Conservation (phyloP, 441 rosid genomes). For the Erysimum cheiri region DNA sequence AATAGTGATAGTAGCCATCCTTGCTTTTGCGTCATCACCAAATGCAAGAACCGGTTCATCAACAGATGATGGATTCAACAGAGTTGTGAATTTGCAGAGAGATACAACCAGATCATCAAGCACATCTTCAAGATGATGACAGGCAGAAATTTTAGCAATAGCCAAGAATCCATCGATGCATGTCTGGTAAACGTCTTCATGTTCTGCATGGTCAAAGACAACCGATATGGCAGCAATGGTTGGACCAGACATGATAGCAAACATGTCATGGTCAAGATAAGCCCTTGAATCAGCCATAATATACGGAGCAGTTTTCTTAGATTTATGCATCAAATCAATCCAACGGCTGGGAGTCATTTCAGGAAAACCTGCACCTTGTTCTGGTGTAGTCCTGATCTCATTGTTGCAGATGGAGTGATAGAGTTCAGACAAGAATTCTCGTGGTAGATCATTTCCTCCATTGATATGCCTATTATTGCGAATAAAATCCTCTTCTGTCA, state of each 20-base stretch:
- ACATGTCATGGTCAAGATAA: constrained; percentile 91
- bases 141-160: constrained; percentile 93
- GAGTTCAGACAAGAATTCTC: constrained; percentile 73
- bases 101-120: constrained; percentile 96
- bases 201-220: constrained; percentile 97
- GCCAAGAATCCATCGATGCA: constrained; percentile 98
- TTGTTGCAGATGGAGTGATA: constrained; percentile 76
- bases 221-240: constrained; percentile 97
- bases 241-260: constrained; percentile 93
- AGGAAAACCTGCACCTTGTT: constrained; percentile 87
- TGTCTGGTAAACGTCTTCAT: constrained; percentile 86
- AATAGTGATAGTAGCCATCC: constrained; percentile 94
- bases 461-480: constrained; percentile 78
- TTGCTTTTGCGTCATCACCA: constrained; percentile 92
- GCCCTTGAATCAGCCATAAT: constrained; percentile 76
- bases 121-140: constrained; percentile 97
- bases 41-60: constrained; percentile 95
- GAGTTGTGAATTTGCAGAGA: constrained; percentile 93
- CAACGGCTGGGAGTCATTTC: constrained; percentile 97
- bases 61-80: constrained; percentile 74
- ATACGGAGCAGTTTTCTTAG: constrained; percentile 80
- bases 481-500: constrained; percentile 85
- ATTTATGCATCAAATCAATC: constrained; percentile 94
- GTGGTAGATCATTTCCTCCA: constrained; percentile 76
- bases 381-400: constrained; percentile 86